These are phyloP conservation scores for Castanospermum australe DNA, from an alignment of 306 rosid genomes.

Conservation along the genomic window DNA sequence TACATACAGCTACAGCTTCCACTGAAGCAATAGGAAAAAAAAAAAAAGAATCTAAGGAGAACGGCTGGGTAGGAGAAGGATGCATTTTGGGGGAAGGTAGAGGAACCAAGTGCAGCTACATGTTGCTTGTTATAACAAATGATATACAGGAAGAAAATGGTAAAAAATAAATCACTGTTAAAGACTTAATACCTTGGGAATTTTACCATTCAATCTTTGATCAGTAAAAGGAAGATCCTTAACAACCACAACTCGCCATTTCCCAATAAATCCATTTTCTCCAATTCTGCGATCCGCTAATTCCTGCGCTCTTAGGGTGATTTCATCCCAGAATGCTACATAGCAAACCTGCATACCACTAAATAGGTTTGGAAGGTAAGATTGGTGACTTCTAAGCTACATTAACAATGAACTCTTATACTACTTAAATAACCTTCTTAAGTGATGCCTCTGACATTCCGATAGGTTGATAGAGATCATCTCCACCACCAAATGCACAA, in stretches of 20 bases:
- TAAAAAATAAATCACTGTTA: too few relatives aligned
- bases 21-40: neutral
- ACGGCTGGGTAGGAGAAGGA: too few relatives aligned
- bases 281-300: constrained; percentile 55
- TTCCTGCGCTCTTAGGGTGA: constrained; percentile 74
- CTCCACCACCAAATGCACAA: constrained; percentile 99
- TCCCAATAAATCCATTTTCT: constrained; percentile 71
- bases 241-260: constrained; percentile 83
- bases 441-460: constrained; percentile 84
- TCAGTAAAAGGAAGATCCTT: constrained; percentile 87
- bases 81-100: too few relatives aligned
- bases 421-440: constrained; percentile 59
- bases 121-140: neutral
- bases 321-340: constrained; percentile 98
- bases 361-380: constrained; percentile 41
- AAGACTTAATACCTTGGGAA: constrained; percentile 68
- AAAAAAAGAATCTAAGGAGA: too few relatives aligned
- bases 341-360: constrained; percentile 80
- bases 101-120: too few relatives aligned
- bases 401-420: constrained; percentile 9
- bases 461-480: constrained; percentile 97
- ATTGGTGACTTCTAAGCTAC: constrained; percentile 27
- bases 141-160: neutral
- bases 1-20: neutral
- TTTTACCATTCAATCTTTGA: constrained; percentile 96